Evolutionary conservation across 345 rosid genomes (phyloP).

Genomic region (Theobroma cacao): DNA sequence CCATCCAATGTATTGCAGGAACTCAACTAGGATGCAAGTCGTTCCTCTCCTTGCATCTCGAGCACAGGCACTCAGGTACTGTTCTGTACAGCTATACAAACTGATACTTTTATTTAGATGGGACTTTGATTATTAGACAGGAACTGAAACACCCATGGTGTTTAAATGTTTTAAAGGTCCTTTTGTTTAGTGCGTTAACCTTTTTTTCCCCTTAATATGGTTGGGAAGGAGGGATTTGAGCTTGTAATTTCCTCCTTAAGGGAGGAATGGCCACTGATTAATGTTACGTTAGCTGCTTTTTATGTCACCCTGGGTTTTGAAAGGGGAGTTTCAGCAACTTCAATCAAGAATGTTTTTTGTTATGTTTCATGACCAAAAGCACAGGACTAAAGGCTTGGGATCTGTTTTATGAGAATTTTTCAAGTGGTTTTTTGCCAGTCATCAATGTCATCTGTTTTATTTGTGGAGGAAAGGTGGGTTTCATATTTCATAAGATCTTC

Average conservation of each 20-base stretch:
- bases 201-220: neutral
- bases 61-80: conserved; percentile 88
- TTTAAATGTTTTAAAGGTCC: neutral
- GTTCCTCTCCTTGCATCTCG: conserved; percentile 94
- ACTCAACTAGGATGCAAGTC: conserved; percentile 69
- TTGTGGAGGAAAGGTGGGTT: no score
- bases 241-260: neutral
- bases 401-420: neutral
- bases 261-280: neutral
- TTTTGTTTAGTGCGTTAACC: neutral
- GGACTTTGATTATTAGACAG: neutral
- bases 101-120: neutral
- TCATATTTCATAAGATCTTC: no score
- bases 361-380: neutral
- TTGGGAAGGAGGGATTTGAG: neutral
- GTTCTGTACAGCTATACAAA: neutral
- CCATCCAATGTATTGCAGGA: conserved; percentile 95
- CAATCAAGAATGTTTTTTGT: neutral
- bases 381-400: neutral
- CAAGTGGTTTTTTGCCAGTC: neutral
- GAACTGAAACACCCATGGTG: neutral
- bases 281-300: neutral
- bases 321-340: neutral
- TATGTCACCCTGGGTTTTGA: neutral
- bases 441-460: neutral